Base-by-base conservation (phyloP, 805 yeast genomes). In the Nakazawaea ambrosiae region DNA sequence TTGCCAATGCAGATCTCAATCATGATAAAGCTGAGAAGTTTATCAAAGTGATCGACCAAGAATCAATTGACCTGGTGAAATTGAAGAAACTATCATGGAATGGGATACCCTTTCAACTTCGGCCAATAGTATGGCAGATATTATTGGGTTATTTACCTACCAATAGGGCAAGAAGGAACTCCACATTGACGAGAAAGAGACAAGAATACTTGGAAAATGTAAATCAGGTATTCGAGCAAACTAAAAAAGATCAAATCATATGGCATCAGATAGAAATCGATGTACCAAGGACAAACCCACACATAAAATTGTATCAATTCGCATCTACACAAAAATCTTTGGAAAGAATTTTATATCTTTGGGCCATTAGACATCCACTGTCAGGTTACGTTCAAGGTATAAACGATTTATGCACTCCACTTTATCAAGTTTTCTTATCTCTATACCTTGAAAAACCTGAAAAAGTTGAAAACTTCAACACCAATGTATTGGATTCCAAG, bases 341-440 rank as follows among this genome's bases (percentile, higher is more conserved):
- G 42, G 88, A 89, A 49, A 76, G 82, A 47, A 78, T 92, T 8
- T 62, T 90, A 37, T 90, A 88, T 52, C 64, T 90, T 24, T 90
- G 98, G 98, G 94, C 97, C 0, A 78, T 90, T 19, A 70, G 97
- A 47, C 97, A 92, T 55, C 97, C 98, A 1, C 96, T 97, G 5
- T 80, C 92, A 53, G 98, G 98, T 12, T 90, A 90, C 57, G 98
- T 90, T 16, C 98, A 90, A 63, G 98, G 98, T 20, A 90, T 90
- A 36, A 90, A 90, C 57, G 98, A 90, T 60, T 67, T 90, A 34
- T 86, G 80, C 12, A 90, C 97, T 2, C 97, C 98, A 3, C 86
- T 92, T 54, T 88, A 73, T 58, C 95, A 90, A 58, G 80, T 88
- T 0, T 90, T 90, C 50, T 57, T 92, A 33, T 67, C 78, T 2